A percentile compares a stretch with the other conserved stretches of the same genome.
phyloP scores from a whole-genome alignment of 225 moss, liverwort and hornwort species.

The Lunularia cruciata region DNA sequence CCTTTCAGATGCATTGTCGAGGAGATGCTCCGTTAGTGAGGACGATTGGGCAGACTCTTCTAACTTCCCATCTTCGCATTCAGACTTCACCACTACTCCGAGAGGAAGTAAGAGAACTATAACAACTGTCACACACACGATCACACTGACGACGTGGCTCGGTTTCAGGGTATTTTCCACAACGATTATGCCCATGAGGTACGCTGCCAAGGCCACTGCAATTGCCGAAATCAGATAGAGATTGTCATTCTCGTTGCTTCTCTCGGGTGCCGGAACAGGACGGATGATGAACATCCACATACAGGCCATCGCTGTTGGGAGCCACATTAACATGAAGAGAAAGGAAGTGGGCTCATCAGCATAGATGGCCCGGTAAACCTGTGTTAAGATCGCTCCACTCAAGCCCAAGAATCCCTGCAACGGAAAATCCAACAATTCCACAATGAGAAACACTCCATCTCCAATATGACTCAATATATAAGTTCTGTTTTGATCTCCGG shows the following conservation, averaged over 20 bases:
- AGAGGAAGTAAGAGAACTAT: slow-evolving; percentile 47
- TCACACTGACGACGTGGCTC: slow-evolving; percentile 22
- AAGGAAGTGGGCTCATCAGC: slow-evolving; percentile 44
- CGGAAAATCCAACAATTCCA: not conserved
- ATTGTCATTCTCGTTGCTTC: slow-evolving; percentile 14
- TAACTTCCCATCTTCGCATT: slow-evolving; percentile 27
- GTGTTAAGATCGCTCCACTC: slow-evolving; percentile 63
- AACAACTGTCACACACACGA: slow-evolving; percentile 34
- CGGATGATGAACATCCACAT: slow-evolving; percentile 33
- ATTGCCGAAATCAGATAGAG: slow-evolving; percentile 42
- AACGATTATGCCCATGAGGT: slow-evolving; percentile 49
- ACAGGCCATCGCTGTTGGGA: slow-evolving; percentile 46
- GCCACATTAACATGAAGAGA: slow-evolving; percentile 58
- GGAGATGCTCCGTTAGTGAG: slow-evolving; percentile 37
- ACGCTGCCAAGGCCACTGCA: slow-evolving; percentile 45
- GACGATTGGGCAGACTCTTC: slow-evolving; percentile 2
- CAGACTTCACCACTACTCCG: slow-evolving; percentile 47
- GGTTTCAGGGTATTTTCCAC: slow-evolving; percentile 36
- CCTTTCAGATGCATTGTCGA: slow-evolving; percentile 11
- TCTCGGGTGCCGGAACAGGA: slow-evolving; percentile 17
- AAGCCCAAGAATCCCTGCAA: slow-evolving; percentile 38
- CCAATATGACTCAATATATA: no score
- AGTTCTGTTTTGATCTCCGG: no score
- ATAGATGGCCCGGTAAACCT: slow-evolving; percentile 53
- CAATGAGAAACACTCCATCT: not conserved